Percentiles rank a stretch among this genome's conserved stretches.
These are phyloP conservation scores for Candida succiphila DNA, from an alignment of 805 yeast genomes.

Conservation along the genomic window DNA sequence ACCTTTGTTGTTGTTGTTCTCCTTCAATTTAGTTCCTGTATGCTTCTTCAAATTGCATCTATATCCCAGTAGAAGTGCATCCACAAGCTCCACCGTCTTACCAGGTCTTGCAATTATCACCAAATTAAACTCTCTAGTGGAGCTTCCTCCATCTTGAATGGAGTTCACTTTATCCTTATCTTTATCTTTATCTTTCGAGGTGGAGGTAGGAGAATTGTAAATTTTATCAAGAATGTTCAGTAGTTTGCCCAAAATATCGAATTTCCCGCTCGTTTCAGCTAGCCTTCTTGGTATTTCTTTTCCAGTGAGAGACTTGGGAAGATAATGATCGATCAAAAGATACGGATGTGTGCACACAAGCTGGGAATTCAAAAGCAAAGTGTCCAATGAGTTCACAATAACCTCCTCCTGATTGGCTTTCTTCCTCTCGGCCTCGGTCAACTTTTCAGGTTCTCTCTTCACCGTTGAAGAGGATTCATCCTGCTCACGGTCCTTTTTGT, in stretches of 20 bases:
- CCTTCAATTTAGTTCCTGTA: constrained; percentile 54
- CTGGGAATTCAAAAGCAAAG: constrained; percentile 66
- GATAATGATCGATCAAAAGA: constrained; percentile 68
- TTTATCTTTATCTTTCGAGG: not conserved
- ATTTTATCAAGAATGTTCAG: constrained; percentile 39
- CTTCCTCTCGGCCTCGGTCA: not conserved
- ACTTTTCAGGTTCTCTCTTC: constrained; percentile 9
- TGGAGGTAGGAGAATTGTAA: constrained; percentile 14
- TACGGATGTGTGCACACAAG: constrained; percentile 86
- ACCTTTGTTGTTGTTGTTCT: constrained; percentile 19
- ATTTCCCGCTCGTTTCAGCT: constrained; percentile 78
- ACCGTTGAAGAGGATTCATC: no score
- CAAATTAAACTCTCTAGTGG: constrained; percentile 30
- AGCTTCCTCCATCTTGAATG: not conserved
- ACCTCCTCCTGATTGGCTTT: constrained; percentile 35
- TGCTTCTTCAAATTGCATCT: constrained; percentile 47
- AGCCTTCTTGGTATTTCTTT: constrained; percentile 64
- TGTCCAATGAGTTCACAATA: constrained; percentile 64
- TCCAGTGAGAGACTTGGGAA: constrained; percentile 69
- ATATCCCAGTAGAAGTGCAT: constrained; percentile 59
- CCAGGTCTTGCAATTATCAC: constrained; percentile 68
- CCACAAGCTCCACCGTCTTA: constrained; percentile 59
- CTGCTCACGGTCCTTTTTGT: constrained; percentile 19
- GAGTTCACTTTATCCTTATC: not conserved
- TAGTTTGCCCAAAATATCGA: constrained; percentile 57